Base-by-base conservation (phyloP, 805 yeast genomes). In the Maudiozyma barnettii region DNA sequence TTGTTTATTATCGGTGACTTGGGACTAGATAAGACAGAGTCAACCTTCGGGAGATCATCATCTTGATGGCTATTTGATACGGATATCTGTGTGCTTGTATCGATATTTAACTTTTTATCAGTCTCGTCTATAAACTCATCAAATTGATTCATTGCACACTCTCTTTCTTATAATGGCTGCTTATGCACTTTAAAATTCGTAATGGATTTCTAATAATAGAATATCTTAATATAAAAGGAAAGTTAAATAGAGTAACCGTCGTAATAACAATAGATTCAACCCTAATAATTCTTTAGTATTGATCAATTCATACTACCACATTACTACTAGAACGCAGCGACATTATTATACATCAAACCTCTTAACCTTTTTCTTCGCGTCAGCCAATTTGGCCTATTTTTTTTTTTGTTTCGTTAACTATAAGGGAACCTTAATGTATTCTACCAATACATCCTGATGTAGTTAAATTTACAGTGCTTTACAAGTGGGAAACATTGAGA, bases 61-160 rank as follows among this genome's bases (percentile, higher is more conserved):
- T n/a, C n/a, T 16, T 39, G 18, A 21, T 13, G 16, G 6, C 31
- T 14, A 2, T 14, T 21, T 21, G 19, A 8, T 21, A 47, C 38
- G 4, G 47, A 58, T 23, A 50, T 54, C 42, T 61, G 49, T 1
- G 67, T 58, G 21, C 70, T 64, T 2, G 72, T 69, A 47, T 69
- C 73, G 14, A 66, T 57, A 38, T 65, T 50, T 35, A 67, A 45
- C 22, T 54, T 57, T 46, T 54, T 51, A 44, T 69, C 73, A 14
- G 65, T 59, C 39, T 62, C 60, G 45, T 63, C 61, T 19, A 69
- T 66, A 50, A 69, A 69, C 49, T 57, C 57, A 48, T 69, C 72
- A 45, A 68, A 67, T 47, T 62, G 61, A 46, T 58, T 58, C 60
- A 59, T 58, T 4, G 8, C 42, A 5, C 20, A 5, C 36, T 33